Evolutionary conservation across 257 asterid species (phyloP), one percentile per base, ranked within the genome.

Genomic region (Henckelia pumila): DNA sequence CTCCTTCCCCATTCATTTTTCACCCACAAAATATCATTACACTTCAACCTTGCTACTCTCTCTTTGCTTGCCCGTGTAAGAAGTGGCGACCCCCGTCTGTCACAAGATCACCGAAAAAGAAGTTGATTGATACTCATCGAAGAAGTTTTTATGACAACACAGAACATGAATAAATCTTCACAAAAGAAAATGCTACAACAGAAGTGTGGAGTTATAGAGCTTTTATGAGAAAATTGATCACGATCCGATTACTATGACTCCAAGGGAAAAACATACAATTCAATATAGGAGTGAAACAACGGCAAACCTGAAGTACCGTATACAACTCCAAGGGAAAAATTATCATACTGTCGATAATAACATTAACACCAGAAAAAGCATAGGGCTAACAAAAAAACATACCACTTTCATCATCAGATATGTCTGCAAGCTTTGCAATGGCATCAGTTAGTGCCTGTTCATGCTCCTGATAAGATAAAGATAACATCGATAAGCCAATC

Each of bases 381-480:
- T 14, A 62, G 25, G 40, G 32, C 17, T 11, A 35, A 20, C 20
- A 7, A 7, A 62, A 6, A 40, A 21, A 32, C n/a, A 8, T 76
- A 76, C 77, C 81, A 76, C 77, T 76, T 72, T 76, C 77, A 29
- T 67, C 75, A 33, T 76, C 77, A 19, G 81, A 76, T 40, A 65
- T 66, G 57, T 63, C 74, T 28, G 26, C 77, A 32, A 76, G 77
- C 71, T 58, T 67, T 14, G 52, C 37, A 50, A 71, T 68, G 44
- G 75, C 74, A 30, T 71, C 77, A 16, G 69, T 56, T 35, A 76
- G 76, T 21, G 58, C 70, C 68, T 64, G 66, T 56, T 76, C 81
- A 14, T 76, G 81, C 23, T 76, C 81, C 77, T 76, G 55, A 16
- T 47, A 16, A 47, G 55, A 47, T 1, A 47, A 47, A 14, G 55